Conservation (phyloP, 768 basidiomycete genomes). For the Lactarius vividus region DNA sequence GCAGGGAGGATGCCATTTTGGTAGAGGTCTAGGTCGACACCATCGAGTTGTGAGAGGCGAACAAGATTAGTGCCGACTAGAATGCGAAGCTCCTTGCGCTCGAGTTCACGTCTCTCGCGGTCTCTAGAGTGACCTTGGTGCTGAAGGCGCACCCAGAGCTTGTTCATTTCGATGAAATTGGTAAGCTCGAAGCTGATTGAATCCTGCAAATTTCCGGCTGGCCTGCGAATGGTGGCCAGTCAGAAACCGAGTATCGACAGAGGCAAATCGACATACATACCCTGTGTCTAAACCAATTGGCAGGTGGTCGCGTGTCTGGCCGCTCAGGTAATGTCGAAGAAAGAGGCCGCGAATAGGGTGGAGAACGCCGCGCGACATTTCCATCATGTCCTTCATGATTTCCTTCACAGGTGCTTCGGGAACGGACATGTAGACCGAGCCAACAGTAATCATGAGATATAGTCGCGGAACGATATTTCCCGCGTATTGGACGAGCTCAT, state of each 20-base stretch:
- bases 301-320: slow-evolving; percentile 94
- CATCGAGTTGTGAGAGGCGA: slow-evolving; percentile 90
- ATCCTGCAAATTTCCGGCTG: slow-evolving; percentile 87
- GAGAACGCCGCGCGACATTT: slow-evolving; percentile 96
- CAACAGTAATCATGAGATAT: slow-evolving; percentile 99
- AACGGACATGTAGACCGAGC: slow-evolving; percentile 98
- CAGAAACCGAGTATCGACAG: not conserved
- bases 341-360: slow-evolving; percentile 97
- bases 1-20: slow-evolving; percentile 82
- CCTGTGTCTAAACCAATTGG: slow-evolving; percentile 82
- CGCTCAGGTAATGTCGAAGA: slow-evolving; percentile 92
- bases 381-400: slow-evolving; percentile 99
- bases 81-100: slow-evolving; percentile 91
- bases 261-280: slow-evolving; percentile 43
- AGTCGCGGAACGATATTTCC: slow-evolving; percentile 92
- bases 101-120: slow-evolving; percentile 95
- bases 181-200: slow-evolving; percentile 95
- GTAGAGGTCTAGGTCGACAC: slow-evolving; percentile 94
- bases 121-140: slow-evolving; percentile 97
- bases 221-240: slow-evolving; percentile 44
- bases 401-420: slow-evolving; percentile 97
- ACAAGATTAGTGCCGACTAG: slow-evolving; percentile 98
- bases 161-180: slow-evolving; percentile 99
- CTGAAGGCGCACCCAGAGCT: slow-evolving; percentile 97
- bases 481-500: slow-evolving; percentile 99